Base-by-base conservation (phyloP, 2,329 filamentous ascomycete genomes). In the Herpotrichia juniperi region DNA sequence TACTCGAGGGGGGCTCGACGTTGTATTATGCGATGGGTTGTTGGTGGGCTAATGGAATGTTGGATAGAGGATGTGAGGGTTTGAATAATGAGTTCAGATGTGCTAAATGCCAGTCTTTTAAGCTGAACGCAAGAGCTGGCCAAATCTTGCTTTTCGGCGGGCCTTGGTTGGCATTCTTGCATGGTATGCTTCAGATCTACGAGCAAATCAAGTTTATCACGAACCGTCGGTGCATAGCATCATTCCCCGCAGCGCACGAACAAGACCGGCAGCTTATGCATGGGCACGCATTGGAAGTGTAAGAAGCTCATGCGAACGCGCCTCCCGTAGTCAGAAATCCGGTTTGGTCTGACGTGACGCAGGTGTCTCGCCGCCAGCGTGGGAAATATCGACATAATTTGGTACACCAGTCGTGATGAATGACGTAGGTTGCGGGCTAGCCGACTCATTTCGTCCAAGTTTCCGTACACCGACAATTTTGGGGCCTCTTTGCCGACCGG, bases 1-100 rank as follows among this genome's bases (percentile, higher is more conserved):
- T 42, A 49, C 22, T 9, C 3, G 40, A 22, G 22, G 26, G 31
- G 22, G 53, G 25, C 26, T 42, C 37, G 45, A 42, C 48, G 35
- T 53, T 21, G 37, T 51, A n/a, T 3, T 7, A 3, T 7, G 6
- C 21, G 14, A 14, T n/a, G 24, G 31, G 30, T 9, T 17, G n/a
- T 49, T 10, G 31, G 35, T 47, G n/a, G 32, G 6, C 10, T 28
- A 42, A 40, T 50, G 28, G 34, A 28, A 25, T 24, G 17, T 28
- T 32, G 47, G 34, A 49, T 7, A 7, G 26, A 12, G 7, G 26
- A 28, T 28, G 26, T 28, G 26, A 28, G 26, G 21, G 14, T 19
- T n/a, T 6, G 5, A 21, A 37, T 37, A 21, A 14, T 19, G 16
- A 12, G 16, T 19, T 40, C 21, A 24, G 8, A 24, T 7, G 19